Conservation (phyloP, 164 flowering plant species). For the Paratinospora sagittata region DNA sequence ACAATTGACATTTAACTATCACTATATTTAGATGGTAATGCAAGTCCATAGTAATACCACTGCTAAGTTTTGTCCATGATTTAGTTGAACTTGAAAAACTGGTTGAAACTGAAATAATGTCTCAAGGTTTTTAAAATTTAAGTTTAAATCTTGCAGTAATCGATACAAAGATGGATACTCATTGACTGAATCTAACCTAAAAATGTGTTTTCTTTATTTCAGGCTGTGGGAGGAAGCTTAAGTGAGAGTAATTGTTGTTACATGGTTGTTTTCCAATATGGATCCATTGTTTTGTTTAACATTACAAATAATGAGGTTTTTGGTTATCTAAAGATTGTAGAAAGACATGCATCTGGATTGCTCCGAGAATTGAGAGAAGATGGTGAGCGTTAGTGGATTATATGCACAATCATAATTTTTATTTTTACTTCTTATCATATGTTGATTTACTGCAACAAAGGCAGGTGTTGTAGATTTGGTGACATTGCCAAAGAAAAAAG, state of each 20-base stretch:
- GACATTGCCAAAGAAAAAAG: no score
- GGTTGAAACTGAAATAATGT: neutral
- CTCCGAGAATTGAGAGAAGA: no score
- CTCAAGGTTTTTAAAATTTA: neutral
- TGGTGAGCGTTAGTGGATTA: no score
- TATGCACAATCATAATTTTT: no score
- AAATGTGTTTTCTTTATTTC: conserved; percentile 23
- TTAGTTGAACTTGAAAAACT: no score
- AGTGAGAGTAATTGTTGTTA: conserved; percentile 64
- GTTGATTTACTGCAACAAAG: neutral
- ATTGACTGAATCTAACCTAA: neutral
- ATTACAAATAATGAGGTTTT: no score
- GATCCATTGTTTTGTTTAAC: no score
- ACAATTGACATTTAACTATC: neutral
- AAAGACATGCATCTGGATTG: no score
- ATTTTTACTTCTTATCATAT: neutral
- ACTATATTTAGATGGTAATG: neutral
- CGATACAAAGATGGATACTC: neutral
- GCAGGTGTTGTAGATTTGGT: neutral
- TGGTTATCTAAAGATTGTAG: no score
- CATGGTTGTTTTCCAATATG: conserved; percentile 94
- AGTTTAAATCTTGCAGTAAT: no score
- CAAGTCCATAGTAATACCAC: neutral
- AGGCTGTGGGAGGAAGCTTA: conserved; percentile 51
- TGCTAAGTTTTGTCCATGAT: no score